Evolutionary conservation across 1,284 basidiomycete species (phyloP), one percentile per base, ranked within the genome.

Genomic region (Boletus calvinii): DNA sequence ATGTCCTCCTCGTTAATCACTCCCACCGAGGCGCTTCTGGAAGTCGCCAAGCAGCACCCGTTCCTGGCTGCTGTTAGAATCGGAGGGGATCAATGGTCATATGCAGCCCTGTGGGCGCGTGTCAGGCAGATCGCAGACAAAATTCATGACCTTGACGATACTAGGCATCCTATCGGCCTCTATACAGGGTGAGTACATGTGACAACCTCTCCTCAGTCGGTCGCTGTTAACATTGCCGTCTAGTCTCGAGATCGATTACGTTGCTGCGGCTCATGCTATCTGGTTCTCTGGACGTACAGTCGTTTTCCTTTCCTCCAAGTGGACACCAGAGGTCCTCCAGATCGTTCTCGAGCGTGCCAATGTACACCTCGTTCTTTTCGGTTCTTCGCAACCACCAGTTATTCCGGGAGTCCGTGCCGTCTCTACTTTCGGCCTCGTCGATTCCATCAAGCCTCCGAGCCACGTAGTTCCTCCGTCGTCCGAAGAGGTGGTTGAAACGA

Each of bases 211-310:
- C 22, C 42, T 49, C 30, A 17, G 7, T 22, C 7, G n/a, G 20
- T 34, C 34, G 4, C 30, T 26, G 10, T 30, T 49, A n/a, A 48
- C 30, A 15, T 39, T 46, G 6, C 7, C 11, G 31, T 15, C 17
- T 30, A 65, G 65, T 44, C 64, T 65, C 49, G 64, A 65, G 46
- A 52, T 66, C 34, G 64, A 65, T 43, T 68, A 54, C 26, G 58
- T 66, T 44, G 62, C 64, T 17, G 62, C 58, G 17, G 66, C 64
- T 34, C 64, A 68, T 51, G 64, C 64, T 9, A 56, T 68, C 52
- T 65, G 64, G 64, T 52, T 68, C 39, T 57, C 66, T 0, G 64
- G 64, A 12, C 64, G 64, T 17, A 61, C 64, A 10, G 64, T 65
- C 34, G 56, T 64, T 35, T 66, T 66, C 35, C 53, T 65, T 34